Conservation (phyloP, 495 filamentous ascomycete species). For the Terfezia boudieri region DNA sequence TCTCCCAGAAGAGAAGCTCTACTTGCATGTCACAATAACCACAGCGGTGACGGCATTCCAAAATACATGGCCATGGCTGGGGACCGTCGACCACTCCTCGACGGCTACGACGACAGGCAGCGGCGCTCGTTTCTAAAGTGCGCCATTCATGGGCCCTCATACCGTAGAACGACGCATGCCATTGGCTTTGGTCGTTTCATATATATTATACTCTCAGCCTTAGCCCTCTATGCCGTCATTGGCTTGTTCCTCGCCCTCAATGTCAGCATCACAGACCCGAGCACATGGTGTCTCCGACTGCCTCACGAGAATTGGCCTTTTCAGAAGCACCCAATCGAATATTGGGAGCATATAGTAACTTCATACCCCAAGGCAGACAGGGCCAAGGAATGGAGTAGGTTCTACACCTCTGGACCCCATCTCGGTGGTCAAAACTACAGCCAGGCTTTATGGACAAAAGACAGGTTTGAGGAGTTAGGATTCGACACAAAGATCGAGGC, state of each 20-base stretch:
- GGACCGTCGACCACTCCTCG: too few species aligned
- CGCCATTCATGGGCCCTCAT: too few species aligned
- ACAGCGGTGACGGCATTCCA: too few species aligned
- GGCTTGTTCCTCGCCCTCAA: not conserved
- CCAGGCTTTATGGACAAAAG: conserved; percentile 68
- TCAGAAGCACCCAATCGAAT: not conserved
- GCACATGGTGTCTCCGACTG: not conserved
- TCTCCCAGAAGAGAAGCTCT: too few species aligned
- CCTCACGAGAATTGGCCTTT: not conserved
- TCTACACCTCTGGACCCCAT: conserved; percentile 78
- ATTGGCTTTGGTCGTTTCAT: not conserved
- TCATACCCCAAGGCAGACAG: conserved; percentile 36
- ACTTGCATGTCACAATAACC: too few species aligned
- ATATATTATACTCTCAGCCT: not conserved
- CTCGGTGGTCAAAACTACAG: conserved; percentile 72
- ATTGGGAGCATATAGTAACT: not conserved
- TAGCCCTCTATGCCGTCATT: not conserved
- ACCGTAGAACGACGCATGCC: too few species aligned
- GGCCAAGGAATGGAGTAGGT: conserved; percentile 61
- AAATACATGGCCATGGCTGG: too few species aligned
- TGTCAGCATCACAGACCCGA: not conserved
- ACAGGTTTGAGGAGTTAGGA: conserved; percentile 69
- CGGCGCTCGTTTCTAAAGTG: too few species aligned
- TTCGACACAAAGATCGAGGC: conserved; percentile 46
- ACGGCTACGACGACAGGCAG: too few species aligned